Conservation (phyloP, 805 yeast genomes). For the Wickerhamiella galacta region DNA sequence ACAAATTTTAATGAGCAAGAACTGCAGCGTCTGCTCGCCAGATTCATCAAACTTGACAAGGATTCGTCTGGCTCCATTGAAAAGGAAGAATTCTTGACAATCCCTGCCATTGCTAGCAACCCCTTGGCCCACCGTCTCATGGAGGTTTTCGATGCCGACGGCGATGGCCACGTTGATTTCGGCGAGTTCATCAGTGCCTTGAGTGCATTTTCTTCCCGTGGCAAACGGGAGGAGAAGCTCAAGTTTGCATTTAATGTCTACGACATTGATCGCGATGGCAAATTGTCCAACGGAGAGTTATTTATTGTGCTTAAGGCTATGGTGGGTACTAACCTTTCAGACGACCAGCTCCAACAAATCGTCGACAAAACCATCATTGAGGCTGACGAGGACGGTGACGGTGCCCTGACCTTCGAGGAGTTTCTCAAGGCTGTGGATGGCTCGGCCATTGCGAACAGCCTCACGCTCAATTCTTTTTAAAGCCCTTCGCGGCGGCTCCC, state of each 20-base stretch:
- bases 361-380: conserved; percentile 96
- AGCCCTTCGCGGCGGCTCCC: too few relatives aligned
- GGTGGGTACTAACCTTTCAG: conserved; percentile 87
- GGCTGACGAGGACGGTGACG: conserved; percentile 70
- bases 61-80: conserved; percentile 89
- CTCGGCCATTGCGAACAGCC: conserved; percentile 23
- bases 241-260: conserved; percentile 83
- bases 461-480: conserved; percentile 21
- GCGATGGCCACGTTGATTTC: conserved; percentile 81
- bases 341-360: conserved; percentile 79
- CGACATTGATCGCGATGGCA: conserved; percentile 93
- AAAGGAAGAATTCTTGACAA: conserved; percentile 72
- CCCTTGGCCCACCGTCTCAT: conserved; percentile 81
- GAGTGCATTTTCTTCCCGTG: conserved; percentile 75
- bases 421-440: conserved; percentile 37
- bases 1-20: conserved; percentile 61
- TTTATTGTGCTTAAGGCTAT: conserved; percentile 84
- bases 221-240: conserved; percentile 64
- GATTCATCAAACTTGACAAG: conserved; percentile 89
- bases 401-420: conserved; percentile 71
- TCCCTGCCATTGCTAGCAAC: conserved; percentile 82
- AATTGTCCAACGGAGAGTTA: conserved; percentile 84
- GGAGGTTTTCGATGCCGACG: conserved; percentile 88
- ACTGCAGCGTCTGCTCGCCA: conserved; percentile 72
- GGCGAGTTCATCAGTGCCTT: conserved; percentile 82